These are phyloP conservation scores for Fagopyrum homotropicum DNA, from an alignment of 148 eudicot genomes.

Conservation along the genomic window DNA sequence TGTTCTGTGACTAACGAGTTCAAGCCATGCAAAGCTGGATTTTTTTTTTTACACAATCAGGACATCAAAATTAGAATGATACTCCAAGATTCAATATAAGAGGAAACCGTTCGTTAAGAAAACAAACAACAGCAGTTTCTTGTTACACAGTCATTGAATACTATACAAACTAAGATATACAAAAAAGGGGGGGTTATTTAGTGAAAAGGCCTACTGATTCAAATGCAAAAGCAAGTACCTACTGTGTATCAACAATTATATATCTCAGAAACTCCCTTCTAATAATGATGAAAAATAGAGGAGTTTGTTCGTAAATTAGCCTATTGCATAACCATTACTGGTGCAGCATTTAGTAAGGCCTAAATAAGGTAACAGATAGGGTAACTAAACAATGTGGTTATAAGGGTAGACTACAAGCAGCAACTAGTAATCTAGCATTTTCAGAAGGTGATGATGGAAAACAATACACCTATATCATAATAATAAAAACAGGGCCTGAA, in stretches of 20 bases:
- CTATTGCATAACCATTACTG: too few species aligned
- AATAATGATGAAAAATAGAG: too few species aligned
- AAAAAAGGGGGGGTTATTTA: neutral
- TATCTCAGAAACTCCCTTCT: too few species aligned
- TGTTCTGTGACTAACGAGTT: conserved; percentile 85
- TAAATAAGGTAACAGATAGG: too few species aligned
- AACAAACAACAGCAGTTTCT: neutral
- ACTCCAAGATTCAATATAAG: neutral
- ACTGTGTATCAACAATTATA: too few species aligned
- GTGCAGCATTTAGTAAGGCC: too few species aligned
- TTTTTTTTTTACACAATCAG: neutral
- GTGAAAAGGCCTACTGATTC: too few species aligned
- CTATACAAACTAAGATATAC: neutral
- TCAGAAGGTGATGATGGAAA: neutral
- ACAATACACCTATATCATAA: neutral
- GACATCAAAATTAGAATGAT: neutral
- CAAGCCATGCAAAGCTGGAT: conserved; percentile 94
- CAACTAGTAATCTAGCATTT: neutral
- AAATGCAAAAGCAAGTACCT: too few species aligned
- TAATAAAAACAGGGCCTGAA: neutral
- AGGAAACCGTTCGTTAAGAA: neutral
- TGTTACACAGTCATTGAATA: neutral
- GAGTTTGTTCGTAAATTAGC: too few species aligned
- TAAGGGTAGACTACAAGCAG: neutral
- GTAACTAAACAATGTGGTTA: neutral